Percentiles rank a stretch among this genome's conserved stretches.
Evolutionary conservation across 768 basidiomycete species (phyloP).

Genomic region (Boletus coccyginus): DNA sequence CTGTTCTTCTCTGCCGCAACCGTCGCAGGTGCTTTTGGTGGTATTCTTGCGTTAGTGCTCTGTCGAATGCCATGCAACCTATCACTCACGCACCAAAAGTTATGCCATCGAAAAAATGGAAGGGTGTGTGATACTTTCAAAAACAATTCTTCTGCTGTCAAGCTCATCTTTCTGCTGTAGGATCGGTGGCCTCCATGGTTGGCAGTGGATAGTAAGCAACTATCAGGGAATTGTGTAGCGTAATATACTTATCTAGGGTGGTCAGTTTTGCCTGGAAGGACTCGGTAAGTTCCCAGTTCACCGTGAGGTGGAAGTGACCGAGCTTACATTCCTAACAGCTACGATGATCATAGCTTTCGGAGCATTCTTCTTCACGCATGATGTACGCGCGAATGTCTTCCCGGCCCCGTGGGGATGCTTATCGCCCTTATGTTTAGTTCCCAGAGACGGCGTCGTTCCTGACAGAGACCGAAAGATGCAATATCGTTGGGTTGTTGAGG

Average conservation of each 20-base stretch:
- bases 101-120: conserved; percentile 34
- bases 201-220: conserved; percentile 37
- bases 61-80: not conserved
- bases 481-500: conserved; percentile 36
- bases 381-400: conserved; percentile 33
- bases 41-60: conserved; percentile 42
- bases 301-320: not conserved
- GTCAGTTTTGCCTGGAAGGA: conserved; percentile 32
- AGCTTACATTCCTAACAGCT: conserved; percentile 11
- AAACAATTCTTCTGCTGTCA: not conserved
- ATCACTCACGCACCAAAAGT: conserved; percentile 18
- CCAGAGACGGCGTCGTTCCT: conserved; percentile 59
- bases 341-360: conserved; percentile 18
- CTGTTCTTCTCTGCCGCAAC: conserved; percentile 66
- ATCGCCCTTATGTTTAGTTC: conserved; percentile 34
- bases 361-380: conserved; percentile 51
- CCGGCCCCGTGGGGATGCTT: not conserved
- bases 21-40: conserved; percentile 50
- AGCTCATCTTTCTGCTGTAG: conserved; percentile 5
- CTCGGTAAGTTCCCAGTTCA: conserved; percentile 12
- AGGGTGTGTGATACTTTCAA: conserved; percentile 32
- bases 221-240: not conserved
- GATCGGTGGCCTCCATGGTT: conserved; percentile 32
- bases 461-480: conserved; percentile 40
- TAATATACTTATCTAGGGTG: conserved; percentile 6